Evolutionary conservation across 1,284 basidiomycete genomes (phyloP).

Genomic region (Fomitopsis palustris): DNA sequence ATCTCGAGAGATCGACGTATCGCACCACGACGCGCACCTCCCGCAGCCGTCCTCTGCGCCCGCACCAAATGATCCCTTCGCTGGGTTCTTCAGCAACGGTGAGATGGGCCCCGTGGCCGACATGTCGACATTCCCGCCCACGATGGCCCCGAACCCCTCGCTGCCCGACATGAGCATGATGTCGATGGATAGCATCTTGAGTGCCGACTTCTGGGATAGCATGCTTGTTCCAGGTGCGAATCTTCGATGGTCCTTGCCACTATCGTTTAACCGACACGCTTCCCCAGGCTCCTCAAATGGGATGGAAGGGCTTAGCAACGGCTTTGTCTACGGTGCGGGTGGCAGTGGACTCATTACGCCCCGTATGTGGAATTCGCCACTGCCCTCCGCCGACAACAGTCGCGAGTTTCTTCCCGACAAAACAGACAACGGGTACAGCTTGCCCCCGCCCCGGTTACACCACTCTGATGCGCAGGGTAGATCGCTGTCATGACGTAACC

Average conservation of each 20-base stretch:
- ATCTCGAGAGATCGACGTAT: background rate
- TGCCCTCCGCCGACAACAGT: slow-evolving; percentile 23
- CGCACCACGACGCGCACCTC: background rate
- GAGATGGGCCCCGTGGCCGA: slow-evolving; percentile 81
- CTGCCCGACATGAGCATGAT: slow-evolving; percentile 50
- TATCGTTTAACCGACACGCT: too few species aligned
- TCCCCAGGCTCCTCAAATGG: slow-evolving; percentile 66
- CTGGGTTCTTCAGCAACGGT: slow-evolving; percentile 64
- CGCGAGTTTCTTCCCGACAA: slow-evolving; percentile 20
- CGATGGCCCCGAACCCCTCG: slow-evolving; percentile 57
- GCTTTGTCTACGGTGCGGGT: slow-evolving; percentile 77
- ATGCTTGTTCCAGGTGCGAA: slow-evolving; percentile 75
- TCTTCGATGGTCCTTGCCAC: background rate
- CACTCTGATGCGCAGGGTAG: background rate
- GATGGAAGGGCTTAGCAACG: slow-evolving; percentile 75
- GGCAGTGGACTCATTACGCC: slow-evolving; percentile 73
- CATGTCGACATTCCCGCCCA: slow-evolving; percentile 78
- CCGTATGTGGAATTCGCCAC: slow-evolving; percentile 33
- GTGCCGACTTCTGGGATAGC: slow-evolving; percentile 78
- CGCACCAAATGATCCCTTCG: slow-evolving; percentile 13
- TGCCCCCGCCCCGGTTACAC: background rate
- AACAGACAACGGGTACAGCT: slow-evolving; percentile 23
- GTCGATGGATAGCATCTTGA: slow-evolving; percentile 78
- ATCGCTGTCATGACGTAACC: background rate
- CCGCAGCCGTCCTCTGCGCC: background rate